A percentile compares a stretch with the other conserved stretches of the same genome.
Evolutionary conservation across 129 eudicot genomes (phyloP).

Genomic region (Erigeron canadensis): DNA sequence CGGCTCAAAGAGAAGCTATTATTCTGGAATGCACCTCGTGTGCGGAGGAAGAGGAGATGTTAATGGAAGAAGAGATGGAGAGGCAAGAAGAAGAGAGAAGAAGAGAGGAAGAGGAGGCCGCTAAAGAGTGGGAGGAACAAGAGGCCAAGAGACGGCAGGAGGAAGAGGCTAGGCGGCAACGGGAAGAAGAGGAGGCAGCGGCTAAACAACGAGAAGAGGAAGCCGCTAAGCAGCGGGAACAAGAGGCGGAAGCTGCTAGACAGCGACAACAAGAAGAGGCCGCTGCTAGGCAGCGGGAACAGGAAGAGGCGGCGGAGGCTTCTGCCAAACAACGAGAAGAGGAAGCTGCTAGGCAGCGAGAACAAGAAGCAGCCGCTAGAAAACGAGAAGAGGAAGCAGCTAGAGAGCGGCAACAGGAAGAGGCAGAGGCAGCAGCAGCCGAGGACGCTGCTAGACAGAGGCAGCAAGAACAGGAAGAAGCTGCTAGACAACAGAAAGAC

Average conservation of each 20-base stretch:
- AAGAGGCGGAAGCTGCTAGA: neutral
- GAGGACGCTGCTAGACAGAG: neutral
- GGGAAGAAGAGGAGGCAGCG: constrained; percentile 1
- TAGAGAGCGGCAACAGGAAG: neutral
- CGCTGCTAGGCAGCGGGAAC: neutral
- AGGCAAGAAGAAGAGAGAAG: constrained; percentile 14
- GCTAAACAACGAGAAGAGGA: constrained; percentile 6
- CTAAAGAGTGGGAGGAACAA: neutral
- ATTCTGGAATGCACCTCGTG: constrained; percentile 67
- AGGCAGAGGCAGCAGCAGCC: neutral
- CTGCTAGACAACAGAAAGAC: neutral
- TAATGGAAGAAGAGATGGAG: constrained; percentile 35
- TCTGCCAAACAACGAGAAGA: constrained; percentile 14
- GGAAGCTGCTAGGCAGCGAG: neutral
- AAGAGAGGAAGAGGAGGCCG: constrained; percentile 27
- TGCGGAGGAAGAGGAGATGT: constrained; percentile 49
- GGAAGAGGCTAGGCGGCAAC: constrained; percentile 1
- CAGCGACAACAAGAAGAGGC: neutral
- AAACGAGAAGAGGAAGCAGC: constrained; percentile 6
- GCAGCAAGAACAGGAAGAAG: neutral
- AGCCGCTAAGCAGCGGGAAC: neutral
- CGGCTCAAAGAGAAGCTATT: constrained; percentile 45
- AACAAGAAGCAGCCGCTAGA: constrained; percentile 2
- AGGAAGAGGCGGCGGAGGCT: constrained; percentile 16
- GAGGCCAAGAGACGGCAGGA: constrained; percentile 26